Evolutionary conservation across 139 green algal species (phyloP).

Genomic region (Chlorella sp.): DNA sequence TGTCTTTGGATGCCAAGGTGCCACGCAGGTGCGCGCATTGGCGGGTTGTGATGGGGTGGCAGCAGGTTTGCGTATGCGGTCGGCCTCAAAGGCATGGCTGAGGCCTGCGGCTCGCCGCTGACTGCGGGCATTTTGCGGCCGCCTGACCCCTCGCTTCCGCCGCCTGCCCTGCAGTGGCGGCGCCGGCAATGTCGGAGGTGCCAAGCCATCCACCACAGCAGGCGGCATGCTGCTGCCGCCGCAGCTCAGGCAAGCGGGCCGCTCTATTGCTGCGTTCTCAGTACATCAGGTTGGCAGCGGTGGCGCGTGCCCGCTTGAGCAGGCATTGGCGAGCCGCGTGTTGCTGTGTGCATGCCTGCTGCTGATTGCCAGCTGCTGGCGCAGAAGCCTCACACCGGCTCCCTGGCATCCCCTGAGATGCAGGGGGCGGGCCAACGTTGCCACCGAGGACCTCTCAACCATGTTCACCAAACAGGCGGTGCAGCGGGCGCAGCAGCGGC

Average conservation of each 20-base stretch:
- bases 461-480: constrained; percentile 15
- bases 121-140: background rate
- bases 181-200: background rate
- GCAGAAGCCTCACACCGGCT: background rate
- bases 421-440: constrained; percentile 30
- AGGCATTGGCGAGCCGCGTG: background rate
- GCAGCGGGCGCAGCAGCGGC: background rate
- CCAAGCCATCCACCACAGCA: background rate
- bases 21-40: background rate
- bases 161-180: background rate
- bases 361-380: background rate
- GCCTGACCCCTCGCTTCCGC: background rate
- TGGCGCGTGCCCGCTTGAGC: too few species aligned
- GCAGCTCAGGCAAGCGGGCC: constrained; percentile 17
- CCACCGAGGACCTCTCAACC: constrained; percentile 27
- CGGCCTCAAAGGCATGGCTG: background rate
- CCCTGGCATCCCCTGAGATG: background rate
- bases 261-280: background rate
- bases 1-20: constrained; percentile 15
- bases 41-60: background rate
- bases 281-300: too few species aligned
- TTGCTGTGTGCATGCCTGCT: background rate
- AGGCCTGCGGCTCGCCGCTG: background rate
- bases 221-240: constrained; percentile 23
- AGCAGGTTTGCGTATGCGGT: too few species aligned